These are phyloP conservation scores for Ascochyta clinopodiicola DNA, from an alignment of 2,329 filamentous ascomycete species.

Conservation along the genomic window DNA sequence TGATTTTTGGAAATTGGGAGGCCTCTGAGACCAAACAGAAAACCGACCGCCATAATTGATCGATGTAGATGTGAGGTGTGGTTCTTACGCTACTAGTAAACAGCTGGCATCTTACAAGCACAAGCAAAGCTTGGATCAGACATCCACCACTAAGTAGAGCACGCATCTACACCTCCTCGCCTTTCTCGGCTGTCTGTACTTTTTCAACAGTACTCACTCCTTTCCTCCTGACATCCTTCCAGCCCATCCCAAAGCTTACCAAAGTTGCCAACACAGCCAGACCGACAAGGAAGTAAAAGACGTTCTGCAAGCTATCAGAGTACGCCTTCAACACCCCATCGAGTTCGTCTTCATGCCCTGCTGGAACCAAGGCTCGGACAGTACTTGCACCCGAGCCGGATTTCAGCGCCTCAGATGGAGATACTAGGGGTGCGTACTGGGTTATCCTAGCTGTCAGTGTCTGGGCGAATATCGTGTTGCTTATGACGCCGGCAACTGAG, in stretches of 20 bases:
- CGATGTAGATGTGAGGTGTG: too few species aligned
- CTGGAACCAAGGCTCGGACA: conserved; percentile 27
- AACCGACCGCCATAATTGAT: too few species aligned
- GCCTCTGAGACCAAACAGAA: too few species aligned
- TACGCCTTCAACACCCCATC: conserved; percentile 32
- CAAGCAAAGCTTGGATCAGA: not conserved
- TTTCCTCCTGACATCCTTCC: conserved; percentile 30
- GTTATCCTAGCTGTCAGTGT: conserved; percentile 22
- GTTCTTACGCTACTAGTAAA: not conserved
- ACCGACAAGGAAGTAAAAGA: conserved; percentile 33
- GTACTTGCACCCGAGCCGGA: conserved; percentile 35
- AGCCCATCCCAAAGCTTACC: conserved; percentile 31
- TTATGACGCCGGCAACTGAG: conserved; percentile 39
- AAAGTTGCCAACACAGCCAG: conserved; percentile 20
- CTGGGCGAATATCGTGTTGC: conserved; percentile 38
- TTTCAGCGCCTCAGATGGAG: conserved; percentile 25
- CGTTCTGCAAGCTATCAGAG: conserved; percentile 29
- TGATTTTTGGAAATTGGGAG: too few species aligned
- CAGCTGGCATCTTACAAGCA: not conserved
- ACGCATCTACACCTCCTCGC: not conserved
- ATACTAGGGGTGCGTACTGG: conserved; percentile 33
- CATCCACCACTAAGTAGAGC: not conserved
- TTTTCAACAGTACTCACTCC: not conserved
- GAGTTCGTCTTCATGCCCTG: conserved; percentile 23
- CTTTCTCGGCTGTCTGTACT: not conserved